Conservation (phyloP, 495 filamentous ascomycete genomes). For the Mycothermus thermophilus region DNA sequence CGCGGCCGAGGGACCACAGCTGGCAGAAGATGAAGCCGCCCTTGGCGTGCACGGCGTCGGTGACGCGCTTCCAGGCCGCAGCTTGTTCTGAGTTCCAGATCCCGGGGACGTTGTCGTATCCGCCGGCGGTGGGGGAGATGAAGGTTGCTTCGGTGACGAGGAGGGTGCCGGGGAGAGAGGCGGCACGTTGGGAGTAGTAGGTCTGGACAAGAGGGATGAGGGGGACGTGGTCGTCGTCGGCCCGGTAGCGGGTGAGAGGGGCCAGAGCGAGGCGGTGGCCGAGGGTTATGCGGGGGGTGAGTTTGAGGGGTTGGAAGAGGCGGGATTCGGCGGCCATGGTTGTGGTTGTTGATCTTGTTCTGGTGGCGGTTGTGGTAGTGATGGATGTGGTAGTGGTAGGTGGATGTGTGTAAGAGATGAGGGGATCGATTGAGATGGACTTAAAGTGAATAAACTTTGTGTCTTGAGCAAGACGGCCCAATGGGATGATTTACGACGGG, state of each 20-base stretch:
- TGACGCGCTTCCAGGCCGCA: constrained; percentile 46
- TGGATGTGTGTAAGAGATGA: too few relatives aligned
- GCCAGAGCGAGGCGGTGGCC: constrained; percentile 31
- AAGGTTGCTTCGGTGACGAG: constrained; percentile 53
- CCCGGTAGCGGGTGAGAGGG: constrained; percentile 35
- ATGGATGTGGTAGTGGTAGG: too few relatives aligned
- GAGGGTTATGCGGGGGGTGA: constrained; percentile 22
- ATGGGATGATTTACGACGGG: too few relatives aligned
- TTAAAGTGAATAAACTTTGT: too few relatives aligned
- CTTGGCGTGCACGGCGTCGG: constrained; percentile 51
- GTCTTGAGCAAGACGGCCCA: too few relatives aligned
- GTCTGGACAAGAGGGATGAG: constrained; percentile 30
- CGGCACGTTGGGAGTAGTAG: constrained; percentile 52
- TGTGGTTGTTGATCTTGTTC: too few relatives aligned
- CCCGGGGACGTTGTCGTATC: constrained; percentile 45
- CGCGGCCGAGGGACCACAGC: constrained; percentile 55
- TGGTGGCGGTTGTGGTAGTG: too few relatives aligned
- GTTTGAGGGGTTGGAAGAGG: constrained; percentile 30
- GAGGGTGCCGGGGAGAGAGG: constrained; percentile 45
- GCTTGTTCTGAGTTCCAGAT: constrained; percentile 51
- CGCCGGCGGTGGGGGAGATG: constrained; percentile 40
- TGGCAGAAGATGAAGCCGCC: constrained; percentile 51
- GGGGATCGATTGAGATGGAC: too few relatives aligned
- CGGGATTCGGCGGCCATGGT: constrained; percentile 5
- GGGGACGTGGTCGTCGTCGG: constrained; percentile 30